Percentiles rank a stretch among this genome's conserved stretches.
These are phyloP conservation scores for Claviceps cyperi DNA, from an alignment of 2,329 filamentous ascomycete species.

Conservation along the genomic window DNA sequence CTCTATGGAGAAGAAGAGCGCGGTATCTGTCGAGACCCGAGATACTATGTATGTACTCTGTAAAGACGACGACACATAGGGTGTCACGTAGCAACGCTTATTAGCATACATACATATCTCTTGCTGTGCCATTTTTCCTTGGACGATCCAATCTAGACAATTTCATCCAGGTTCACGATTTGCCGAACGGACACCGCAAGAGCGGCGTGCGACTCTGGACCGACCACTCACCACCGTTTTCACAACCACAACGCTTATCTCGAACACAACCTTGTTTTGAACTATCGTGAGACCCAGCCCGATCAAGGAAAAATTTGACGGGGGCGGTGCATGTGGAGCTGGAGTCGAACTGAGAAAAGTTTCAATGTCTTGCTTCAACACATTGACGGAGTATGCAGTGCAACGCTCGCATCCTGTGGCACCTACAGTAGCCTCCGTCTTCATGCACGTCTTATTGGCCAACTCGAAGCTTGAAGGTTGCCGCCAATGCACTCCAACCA, in stretches of 20 bases:
- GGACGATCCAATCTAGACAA: not conserved
- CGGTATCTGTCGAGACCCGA: not conserved
- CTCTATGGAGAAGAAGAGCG: not conserved
- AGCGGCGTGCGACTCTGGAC: not conserved
- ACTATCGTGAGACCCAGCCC: not conserved
- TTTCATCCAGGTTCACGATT: not conserved
- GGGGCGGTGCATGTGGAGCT: not conserved
- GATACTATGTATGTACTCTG: not conserved
- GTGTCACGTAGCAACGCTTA: not conserved
- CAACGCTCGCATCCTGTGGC: conserved; percentile 4
- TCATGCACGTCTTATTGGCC: conserved; percentile 2
- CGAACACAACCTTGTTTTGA: not conserved
- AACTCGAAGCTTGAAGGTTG: not conserved
- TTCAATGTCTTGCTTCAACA: conserved; percentile 1
- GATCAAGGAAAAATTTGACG: conserved; percentile 1
- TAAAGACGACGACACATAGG: no score
- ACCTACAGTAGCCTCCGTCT: conserved; percentile 1
- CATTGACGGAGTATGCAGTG: conserved; percentile 4
- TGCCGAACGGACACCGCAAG: not conserved
- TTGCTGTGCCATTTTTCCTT: not conserved
- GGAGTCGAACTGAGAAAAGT: conserved; percentile 3
- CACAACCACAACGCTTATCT: not conserved
- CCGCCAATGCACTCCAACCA: not conserved
- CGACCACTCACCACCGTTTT: not conserved
- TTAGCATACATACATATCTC: not conserved